Evolutionary conservation across 2,329 filamentous ascomycete genomes (phyloP), one percentile per base, ranked within the genome.

Genomic region (Cercospora berteroae): DNA sequence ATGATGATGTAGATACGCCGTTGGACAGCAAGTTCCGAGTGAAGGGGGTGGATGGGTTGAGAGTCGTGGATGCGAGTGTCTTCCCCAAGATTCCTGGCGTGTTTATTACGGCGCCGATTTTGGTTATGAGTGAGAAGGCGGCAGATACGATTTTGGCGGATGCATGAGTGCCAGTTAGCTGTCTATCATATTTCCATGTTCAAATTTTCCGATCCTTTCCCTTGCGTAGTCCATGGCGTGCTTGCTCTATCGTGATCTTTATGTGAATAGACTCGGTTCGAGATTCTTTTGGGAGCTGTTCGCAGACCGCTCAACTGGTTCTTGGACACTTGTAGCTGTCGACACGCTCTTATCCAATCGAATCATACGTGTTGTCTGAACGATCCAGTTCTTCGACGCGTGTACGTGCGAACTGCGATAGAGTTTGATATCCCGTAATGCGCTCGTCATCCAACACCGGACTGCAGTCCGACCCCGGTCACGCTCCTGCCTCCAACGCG

Each of bases 111-210:
- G 75, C 84, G 0, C 81, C 85, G 0, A 83, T 83, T 0, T 87
- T 86, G 69, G 85, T 89, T 75, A 79, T 86, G 5, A 82, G 81
- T 1, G 87, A 89, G 79, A 89, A 89, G 80, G 87, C 87, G 0
- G 84, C 85, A 1, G 85, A 87, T 74, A 83, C 82, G 4, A 88
- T 89, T 62, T 61, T 82, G 59, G 66, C 70, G 20, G 65, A 66
- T 23, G 55, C 55, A 33, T 58, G 55, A 58, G 16, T 33, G 4
- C 9, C 9, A 7, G 3, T 13, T 7, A 33, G 27, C 9, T 57
- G 5, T 12, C 10, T 33, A 29, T 31, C 13, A 9, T 4, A 18
- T 18, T 18, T 7, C 12, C 12, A 18, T 31, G n/a, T 50, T 56
- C 52, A 23, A 25, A 29, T n/a, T 31, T 18, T 23, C n/a, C n/a